These are phyloP conservation scores for Tritrichomonas foetus DNA, from an alignment of 208 protist species.

Conservation along the genomic window DNA sequence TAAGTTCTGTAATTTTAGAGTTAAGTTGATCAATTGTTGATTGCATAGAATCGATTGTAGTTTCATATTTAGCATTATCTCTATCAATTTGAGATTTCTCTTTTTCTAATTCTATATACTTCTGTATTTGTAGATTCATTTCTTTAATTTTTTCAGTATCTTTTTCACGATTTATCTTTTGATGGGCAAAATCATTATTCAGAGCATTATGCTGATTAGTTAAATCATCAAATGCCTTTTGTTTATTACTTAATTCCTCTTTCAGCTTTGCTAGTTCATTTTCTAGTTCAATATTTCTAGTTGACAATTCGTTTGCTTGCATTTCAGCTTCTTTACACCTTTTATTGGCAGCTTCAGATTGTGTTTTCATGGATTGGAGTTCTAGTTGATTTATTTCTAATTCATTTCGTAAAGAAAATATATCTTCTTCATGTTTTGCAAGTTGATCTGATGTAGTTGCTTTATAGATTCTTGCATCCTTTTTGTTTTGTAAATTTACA, in stretches of 20 bases:
- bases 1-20: background rate
- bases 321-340: background rate
- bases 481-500: background rate
- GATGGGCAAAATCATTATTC: background rate
- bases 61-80: constrained; percentile 28
- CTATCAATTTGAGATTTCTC: background rate
- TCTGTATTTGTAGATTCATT: background rate
- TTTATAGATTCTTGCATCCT: background rate
- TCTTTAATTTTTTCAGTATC: background rate
- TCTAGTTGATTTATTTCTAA: background rate
- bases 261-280: background rate
- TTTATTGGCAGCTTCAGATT: background rate
- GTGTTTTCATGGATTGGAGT: background rate
- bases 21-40: background rate
- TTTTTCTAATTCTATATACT: background rate
- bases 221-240: background rate
- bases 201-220: background rate
- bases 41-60: background rate
- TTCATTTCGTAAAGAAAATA: background rate
- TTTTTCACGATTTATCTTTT: background rate
- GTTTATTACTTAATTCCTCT: background rate
- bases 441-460: background rate
- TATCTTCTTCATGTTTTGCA: background rate
- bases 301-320: background rate
- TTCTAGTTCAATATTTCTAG: background rate